phyloP scores from a whole-genome alignment of 2,329 filamentous ascomycete species.

The Pseudogymnoascus destructans region DNA sequence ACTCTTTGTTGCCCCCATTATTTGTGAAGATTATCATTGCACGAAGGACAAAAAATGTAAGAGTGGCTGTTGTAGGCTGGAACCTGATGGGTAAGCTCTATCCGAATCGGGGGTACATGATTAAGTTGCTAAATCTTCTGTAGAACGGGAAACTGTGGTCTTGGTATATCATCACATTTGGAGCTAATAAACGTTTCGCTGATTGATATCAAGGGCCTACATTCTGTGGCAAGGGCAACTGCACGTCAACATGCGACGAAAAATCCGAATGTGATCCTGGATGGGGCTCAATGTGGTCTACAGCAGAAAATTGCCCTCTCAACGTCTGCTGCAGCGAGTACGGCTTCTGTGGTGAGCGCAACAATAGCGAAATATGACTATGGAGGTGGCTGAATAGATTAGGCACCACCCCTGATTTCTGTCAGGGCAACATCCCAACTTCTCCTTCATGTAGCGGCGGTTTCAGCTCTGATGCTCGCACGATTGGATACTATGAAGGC shows the following conservation, averaged over 20 bases:
- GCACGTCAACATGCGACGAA: constrained; percentile 18
- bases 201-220: constrained; percentile 16
- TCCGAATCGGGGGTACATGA: not conserved
- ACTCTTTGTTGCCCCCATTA: not conserved
- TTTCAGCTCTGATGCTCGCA: not conserved
- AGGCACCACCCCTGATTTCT: constrained; percentile 11
- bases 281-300: constrained; percentile 20
- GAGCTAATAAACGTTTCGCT: constrained; percentile 14
- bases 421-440: not conserved
- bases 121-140: not conserved
- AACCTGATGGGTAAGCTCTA: constrained; percentile 7
- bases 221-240: constrained; percentile 20
- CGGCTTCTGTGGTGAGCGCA: constrained; percentile 25
- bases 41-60: not conserved
- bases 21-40: constrained; percentile 2
- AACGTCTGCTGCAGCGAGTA: constrained; percentile 28
- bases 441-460: constrained; percentile 3
- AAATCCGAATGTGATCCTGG: constrained; percentile 25
- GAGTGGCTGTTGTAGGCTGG: constrained; percentile 9
- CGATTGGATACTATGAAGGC: constrained; percentile 27
- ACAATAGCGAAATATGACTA: not conserved
- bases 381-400: not conserved
- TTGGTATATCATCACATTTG: not conserved
- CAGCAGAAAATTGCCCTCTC: constrained; percentile 23
- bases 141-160: constrained; percentile 5